Evolutionary conservation across 495 filamentous ascomycete species (phyloP).

Genomic region (Pseudoneurospora amorphoporcata): DNA sequence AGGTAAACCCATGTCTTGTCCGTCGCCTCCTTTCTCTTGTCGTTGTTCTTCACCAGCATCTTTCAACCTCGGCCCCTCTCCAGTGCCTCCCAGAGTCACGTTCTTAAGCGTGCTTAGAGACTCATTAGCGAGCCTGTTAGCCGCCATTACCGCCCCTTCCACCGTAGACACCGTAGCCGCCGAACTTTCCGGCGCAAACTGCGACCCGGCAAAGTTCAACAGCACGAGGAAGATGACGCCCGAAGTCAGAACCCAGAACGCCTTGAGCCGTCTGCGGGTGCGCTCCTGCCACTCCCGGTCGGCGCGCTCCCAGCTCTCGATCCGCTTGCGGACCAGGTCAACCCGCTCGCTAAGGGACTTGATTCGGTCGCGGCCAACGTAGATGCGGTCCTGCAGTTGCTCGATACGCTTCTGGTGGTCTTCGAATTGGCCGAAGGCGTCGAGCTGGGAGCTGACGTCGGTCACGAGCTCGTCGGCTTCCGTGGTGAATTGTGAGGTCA

Average conservation of each 20-base stretch:
- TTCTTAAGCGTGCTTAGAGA: constrained; percentile 5
- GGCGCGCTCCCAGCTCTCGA: constrained; percentile 60
- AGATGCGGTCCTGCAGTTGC: constrained; percentile 55
- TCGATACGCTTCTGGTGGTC: constrained; percentile 59
- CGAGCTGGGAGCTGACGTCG: constrained; percentile 57
- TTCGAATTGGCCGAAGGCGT: constrained; percentile 56
- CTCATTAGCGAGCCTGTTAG: constrained; percentile 6
- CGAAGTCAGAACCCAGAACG: constrained; percentile 47
- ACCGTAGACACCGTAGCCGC: constrained; percentile 2
- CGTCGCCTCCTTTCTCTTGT: neutral
- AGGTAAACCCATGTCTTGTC: neutral
- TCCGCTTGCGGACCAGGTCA: constrained; percentile 49
- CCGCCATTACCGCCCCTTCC: neutral
- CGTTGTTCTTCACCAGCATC: neutral
- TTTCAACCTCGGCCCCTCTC: neutral
- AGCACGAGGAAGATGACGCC: constrained; percentile 37
- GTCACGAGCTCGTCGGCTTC: constrained; percentile 49
- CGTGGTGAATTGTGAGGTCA: constrained; percentile 51
- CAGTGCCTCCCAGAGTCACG: neutral
- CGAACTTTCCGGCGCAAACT: constrained; percentile 22
- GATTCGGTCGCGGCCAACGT: constrained; percentile 51
- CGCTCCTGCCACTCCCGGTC: constrained; percentile 65
- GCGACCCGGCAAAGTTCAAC: constrained; percentile 28
- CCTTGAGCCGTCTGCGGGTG: constrained; percentile 50
- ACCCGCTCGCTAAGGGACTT: constrained; percentile 55